Conservation (phyloP, 805 yeast species). For the Yamadazyma sp. region DNA sequence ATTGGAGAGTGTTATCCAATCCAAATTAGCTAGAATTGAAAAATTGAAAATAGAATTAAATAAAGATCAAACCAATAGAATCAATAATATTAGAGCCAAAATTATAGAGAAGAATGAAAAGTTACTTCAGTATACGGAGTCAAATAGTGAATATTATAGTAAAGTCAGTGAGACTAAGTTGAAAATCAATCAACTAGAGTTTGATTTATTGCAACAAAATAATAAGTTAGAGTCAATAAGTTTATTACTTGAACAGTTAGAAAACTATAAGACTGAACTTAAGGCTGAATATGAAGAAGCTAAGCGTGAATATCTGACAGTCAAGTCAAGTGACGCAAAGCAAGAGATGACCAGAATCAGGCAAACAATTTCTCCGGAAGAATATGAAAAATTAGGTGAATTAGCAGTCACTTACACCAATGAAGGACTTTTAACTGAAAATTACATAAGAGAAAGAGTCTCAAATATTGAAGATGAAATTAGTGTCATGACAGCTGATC, state of each 20-base stretch:
- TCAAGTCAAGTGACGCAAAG: constrained; percentile 37
- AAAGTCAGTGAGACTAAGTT: constrained; percentile 2
- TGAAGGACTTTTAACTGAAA: constrained; percentile 35
- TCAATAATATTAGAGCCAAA: constrained; percentile 26
- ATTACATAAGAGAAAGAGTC: constrained; percentile 36
- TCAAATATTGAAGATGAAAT: constrained; percentile 46
- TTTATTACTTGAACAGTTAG: constrained; percentile 25
- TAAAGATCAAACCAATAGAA: constrained; percentile 41
- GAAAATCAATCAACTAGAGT: constrained; percentile 11
- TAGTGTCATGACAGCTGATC: constrained; percentile 34
- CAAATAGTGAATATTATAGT: not conserved
- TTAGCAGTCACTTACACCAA: constrained; percentile 38
- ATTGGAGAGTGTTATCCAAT: constrained; percentile 21
- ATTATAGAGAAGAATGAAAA: constrained; percentile 19
- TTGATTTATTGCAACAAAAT: constrained; percentile 14
- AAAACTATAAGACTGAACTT: constrained; percentile 22
- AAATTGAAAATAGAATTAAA: constrained; percentile 34
- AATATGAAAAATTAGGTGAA: constrained; percentile 34
- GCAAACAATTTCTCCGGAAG: constrained; percentile 34
- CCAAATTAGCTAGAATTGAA: constrained; percentile 25
- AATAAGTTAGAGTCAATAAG: constrained; percentile 21
- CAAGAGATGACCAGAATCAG: constrained; percentile 34
- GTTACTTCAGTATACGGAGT: not conserved
- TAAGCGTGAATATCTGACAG: constrained; percentile 32
- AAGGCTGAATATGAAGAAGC: constrained; percentile 30